Evolutionary conservation across 352 stramenopile genomes (phyloP).

Genomic region (Aphanomyces stellatus): DNA sequence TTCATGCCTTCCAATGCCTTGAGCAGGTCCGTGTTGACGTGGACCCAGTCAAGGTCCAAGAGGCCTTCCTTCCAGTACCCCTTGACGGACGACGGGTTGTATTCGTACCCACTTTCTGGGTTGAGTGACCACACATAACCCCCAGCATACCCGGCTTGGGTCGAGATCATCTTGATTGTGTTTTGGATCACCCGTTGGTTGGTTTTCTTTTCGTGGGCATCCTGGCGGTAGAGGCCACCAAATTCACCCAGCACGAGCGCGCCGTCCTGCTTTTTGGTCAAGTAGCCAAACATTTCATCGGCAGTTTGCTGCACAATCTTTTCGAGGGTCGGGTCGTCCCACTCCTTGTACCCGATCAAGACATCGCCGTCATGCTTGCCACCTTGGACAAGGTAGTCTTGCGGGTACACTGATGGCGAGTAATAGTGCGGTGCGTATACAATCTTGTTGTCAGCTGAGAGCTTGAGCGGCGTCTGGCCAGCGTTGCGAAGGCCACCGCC

Average conservation of each 20-base stretch:
- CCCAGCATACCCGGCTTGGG: slow-evolving; percentile 38
- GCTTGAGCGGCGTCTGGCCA: slow-evolving; percentile 37
- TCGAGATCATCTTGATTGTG: slow-evolving; percentile 48
- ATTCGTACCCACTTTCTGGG: slow-evolving; percentile 66
- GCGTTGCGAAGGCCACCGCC: slow-evolving; percentile 40
- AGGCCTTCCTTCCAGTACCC: slow-evolving; percentile 55
- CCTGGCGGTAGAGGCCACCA: slow-evolving; percentile 48
- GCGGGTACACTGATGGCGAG: slow-evolving; percentile 53
- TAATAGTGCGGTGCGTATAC: slow-evolving; percentile 69
- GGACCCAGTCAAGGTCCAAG: slow-evolving; percentile 59
- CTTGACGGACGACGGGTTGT: slow-evolving; percentile 49
- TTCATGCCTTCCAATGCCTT: background rate
- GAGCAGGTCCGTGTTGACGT: slow-evolving; percentile 33
- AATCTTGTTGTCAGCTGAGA: slow-evolving; percentile 41
- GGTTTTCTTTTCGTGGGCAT: slow-evolving; percentile 40
- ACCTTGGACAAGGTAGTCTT: slow-evolving; percentile 48
- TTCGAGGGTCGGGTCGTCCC: slow-evolving; percentile 42
- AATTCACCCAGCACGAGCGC: slow-evolving; percentile 63
- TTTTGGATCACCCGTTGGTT: slow-evolving; percentile 59
- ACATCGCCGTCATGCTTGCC: slow-evolving; percentile 29
- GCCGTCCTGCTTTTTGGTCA: slow-evolving; percentile 32
- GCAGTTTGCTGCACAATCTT: slow-evolving; percentile 52
- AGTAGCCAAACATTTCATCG: slow-evolving; percentile 67
- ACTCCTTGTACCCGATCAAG: slow-evolving; percentile 36
- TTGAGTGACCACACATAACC: slow-evolving; percentile 76